These are phyloP conservation scores for Inga laurina DNA, from an alignment of 306 rosid genomes.

Conservation along the genomic window DNA sequence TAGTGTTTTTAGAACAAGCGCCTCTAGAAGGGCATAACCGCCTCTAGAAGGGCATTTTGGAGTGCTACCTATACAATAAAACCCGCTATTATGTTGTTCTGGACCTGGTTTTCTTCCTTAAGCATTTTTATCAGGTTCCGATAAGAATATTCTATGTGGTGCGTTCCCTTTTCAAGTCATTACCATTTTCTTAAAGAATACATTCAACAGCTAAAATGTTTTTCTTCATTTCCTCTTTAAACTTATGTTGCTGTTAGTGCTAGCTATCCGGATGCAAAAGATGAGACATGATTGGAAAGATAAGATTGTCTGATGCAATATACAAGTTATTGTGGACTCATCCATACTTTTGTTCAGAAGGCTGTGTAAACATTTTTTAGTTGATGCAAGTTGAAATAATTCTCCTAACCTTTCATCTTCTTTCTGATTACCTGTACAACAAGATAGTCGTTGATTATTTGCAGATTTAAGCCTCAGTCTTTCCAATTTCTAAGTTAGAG, in stretches of 20 bases:
- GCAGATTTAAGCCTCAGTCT: background rate
- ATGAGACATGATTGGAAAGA: background rate
- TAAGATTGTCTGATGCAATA: background rate
- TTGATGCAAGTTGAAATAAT: constrained; percentile 17
- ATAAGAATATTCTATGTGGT: background rate
- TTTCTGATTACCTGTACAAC: background rate
- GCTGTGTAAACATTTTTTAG: constrained; percentile 4
- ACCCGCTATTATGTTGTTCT: background rate
- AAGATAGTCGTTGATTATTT: background rate
- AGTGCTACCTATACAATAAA: background rate
- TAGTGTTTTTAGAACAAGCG: background rate
- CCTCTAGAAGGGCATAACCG: background rate
- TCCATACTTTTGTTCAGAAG: background rate
- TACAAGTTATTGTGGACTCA: constrained; percentile 5
- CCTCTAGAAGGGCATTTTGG: background rate
- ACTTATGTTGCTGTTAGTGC: background rate
- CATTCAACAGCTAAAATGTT: constrained; percentile 6
- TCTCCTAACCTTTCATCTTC: constrained; percentile 13
- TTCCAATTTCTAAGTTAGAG: constrained; percentile 2
- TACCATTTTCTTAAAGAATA: background rate
- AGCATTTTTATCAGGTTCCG: background rate
- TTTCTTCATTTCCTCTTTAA: background rate
- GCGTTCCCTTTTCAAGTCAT: background rate
- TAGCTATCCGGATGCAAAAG: constrained; percentile 9
- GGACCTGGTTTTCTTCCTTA: background rate